phyloP scores from a whole-genome alignment of 176 grass and related monocot species.

The Avena insularis region DNA sequence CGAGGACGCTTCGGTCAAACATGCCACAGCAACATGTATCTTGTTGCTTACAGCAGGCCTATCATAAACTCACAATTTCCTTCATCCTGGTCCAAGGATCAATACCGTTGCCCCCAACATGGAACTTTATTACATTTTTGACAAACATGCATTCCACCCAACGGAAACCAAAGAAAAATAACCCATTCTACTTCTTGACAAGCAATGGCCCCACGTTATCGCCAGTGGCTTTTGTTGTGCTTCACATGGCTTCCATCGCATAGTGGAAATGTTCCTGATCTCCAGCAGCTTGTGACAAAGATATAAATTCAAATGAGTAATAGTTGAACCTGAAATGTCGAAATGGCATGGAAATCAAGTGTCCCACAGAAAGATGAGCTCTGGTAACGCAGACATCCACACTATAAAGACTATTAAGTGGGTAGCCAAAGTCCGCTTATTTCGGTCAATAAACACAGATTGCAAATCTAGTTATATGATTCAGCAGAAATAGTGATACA shows the following conservation, averaged over 20 bases:
- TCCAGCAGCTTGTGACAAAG: conserved; percentile 75
- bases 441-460: neutral
- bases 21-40: no score
- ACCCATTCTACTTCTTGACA: conserved; percentile 69
- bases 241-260: conserved; percentile 91
- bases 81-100: neutral
- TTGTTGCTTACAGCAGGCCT: no score
- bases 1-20: no score
- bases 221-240: conserved; percentile 96
- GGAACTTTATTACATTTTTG: neutral
- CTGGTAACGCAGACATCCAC: neutral
- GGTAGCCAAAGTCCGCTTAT: neutral
- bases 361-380: no score
- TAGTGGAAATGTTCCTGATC: conserved; percentile 89
- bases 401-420: neutral
- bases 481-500: neutral
- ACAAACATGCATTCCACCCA: conserved; percentile 23
- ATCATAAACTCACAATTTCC: no score
- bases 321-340: neutral
- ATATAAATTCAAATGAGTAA: conserved; percentile 2
- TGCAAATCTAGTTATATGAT: neutral
- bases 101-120: neutral
- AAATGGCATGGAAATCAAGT: conserved; percentile 2
- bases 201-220: conserved; percentile 94
- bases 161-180: conserved; percentile 9